Percentiles rank a stretch among this genome's conserved stretches.
phyloP scores from a whole-genome alignment of 2,329 filamentous ascomycete species.

The Beauveria bassiana region DNA sequence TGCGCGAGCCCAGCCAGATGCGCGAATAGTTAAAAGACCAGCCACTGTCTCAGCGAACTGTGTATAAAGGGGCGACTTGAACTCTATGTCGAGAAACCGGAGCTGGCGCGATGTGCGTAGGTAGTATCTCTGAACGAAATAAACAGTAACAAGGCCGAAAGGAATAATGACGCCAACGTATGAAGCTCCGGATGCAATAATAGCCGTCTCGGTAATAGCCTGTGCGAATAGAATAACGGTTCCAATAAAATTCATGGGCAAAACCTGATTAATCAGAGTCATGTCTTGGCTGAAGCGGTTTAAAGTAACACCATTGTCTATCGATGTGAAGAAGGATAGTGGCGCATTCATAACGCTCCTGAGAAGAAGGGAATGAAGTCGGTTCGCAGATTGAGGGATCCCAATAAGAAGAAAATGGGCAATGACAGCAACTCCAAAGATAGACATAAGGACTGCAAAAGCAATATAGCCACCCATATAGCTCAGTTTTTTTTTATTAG shows the following conservation, averaged over 20 bases:
- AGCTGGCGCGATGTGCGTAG: conserved; percentile 48
- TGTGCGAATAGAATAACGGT: conserved; percentile 17
- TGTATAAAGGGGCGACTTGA: conserved; percentile 29
- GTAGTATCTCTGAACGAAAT: conserved; percentile 42
- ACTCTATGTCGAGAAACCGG: conserved; percentile 39
- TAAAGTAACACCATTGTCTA: conserved; percentile 32
- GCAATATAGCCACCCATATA: conserved; percentile 20
- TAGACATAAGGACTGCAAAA: conserved; percentile 15
- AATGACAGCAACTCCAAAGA: conserved; percentile 12
- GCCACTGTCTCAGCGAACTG: conserved; percentile 41
- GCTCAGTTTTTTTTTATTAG: conserved; percentile 14
- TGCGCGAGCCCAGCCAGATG: conserved; percentile 29
- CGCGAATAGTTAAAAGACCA: conserved; percentile 28
- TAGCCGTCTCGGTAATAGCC: conserved; percentile 18
- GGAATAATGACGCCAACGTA: conserved; percentile 36
- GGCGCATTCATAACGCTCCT: conserved; percentile 26
- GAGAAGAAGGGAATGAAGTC: conserved; percentile 18
- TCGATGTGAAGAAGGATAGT: conserved; percentile 32
- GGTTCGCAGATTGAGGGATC: conserved; percentile 18
- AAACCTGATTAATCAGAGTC: conserved; percentile 31
- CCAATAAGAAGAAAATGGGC: conserved; percentile 20
- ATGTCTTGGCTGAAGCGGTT: conserved; percentile 39
- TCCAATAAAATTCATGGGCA: conserved; percentile 26
- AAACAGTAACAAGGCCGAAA: conserved; percentile 31
- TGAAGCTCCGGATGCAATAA: conserved; percentile 31